Percentiles rank a stretch among this genome's conserved stretches.
phyloP scores from a whole-genome alignment of 352 stramenopile genomes.

The Pythium grandisporangium region DNA sequence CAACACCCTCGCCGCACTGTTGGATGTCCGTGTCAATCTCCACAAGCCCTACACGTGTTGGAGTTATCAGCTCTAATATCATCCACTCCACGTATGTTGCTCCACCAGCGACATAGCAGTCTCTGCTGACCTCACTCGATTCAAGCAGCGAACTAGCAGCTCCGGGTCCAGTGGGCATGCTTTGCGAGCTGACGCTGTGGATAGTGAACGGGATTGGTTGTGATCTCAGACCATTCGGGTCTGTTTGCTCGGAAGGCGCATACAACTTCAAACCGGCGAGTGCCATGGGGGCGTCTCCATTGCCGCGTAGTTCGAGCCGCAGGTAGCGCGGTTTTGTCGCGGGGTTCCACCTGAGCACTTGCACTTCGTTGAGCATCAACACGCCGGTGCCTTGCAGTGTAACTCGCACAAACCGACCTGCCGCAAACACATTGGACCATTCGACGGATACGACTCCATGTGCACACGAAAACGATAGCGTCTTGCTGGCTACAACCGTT shows the following conservation, averaged over 20 bases:
- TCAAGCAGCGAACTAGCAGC: conserved; percentile 25
- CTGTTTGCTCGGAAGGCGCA: conserved; percentile 19
- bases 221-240: conserved; percentile 5
- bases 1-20: conserved; percentile 25
- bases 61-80: conserved; percentile 36
- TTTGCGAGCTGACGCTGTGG: conserved; percentile 56
- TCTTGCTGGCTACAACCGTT: conserved; percentile 9
- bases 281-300: conserved; percentile 21
- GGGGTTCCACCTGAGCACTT: conserved; percentile 55
- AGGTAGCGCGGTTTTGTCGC: conserved; percentile 29
- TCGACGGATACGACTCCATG: conserved; percentile 17
- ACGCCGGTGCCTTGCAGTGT: conserved; percentile 17
- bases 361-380: conserved; percentile 66
- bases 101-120: conserved; percentile 33
- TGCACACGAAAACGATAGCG: conserved; percentile 41
- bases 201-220: conserved; percentile 42
- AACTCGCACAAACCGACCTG: conserved; percentile 40
- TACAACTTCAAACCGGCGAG: conserved; percentile 39
- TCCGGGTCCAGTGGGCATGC: conserved; percentile 16
- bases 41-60: conserved; percentile 34
- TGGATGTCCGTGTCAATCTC: conserved; percentile 32
- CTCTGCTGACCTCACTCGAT: conserved; percentile 4
- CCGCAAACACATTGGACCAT: conserved; percentile 30
- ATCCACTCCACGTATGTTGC: conserved; percentile 60
- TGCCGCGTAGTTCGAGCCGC: conserved; percentile 37